Evolutionary conservation across 1,284 basidiomycete species (phyloP), one percentile per base, ranked within the genome.

Genomic region (Naganishia sp.): DNA sequence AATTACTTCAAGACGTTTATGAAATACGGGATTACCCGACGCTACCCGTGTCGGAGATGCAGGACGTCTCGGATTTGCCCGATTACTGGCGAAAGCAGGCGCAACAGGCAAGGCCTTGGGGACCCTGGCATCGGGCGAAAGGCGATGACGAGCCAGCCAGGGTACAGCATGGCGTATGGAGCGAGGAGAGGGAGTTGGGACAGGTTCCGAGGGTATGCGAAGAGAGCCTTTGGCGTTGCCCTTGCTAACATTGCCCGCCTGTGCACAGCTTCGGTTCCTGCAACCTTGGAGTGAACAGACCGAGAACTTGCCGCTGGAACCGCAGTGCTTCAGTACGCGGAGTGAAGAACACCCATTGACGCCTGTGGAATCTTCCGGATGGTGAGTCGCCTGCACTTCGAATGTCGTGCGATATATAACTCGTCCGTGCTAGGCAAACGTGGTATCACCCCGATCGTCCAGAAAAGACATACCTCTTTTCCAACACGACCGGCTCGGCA

Each of bases 381-480:
- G 78, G 68, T 69, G 28, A 33, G 68, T 54, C 16, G 6, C 25
- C 7, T 6, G 25, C 31, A 36, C 21, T 23, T 21, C 21, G n/a
- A 6, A 18, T n/a, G 23, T 57, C 25, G 21, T 18, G 28, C 44
- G 6, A 33, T 23, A 2, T 36, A 5, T 43, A 31, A 42, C 28
- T 39, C 28, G 28, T 21, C 15, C 21, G 16, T 36, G 15, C 15
- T 49, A 69, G 68, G 78, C 70, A 74, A 28, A 67, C 72, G 44
- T 80, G 79, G 79, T 68, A 72, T 7, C 77, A 78, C 65, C 71
- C 72, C 5, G 74, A 77, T n/a, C 66, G 69, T 63, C 65, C 66
- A 13, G 77, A 80, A 68, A 80, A 80, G 70, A 76, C 77, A 3
- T 80, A 78, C 69, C 65, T 78, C 15, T 57, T 77, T 4, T 73